Conservation (phyloP, 352 stramenopile species). For the Thalassiosira hispida region DNA sequence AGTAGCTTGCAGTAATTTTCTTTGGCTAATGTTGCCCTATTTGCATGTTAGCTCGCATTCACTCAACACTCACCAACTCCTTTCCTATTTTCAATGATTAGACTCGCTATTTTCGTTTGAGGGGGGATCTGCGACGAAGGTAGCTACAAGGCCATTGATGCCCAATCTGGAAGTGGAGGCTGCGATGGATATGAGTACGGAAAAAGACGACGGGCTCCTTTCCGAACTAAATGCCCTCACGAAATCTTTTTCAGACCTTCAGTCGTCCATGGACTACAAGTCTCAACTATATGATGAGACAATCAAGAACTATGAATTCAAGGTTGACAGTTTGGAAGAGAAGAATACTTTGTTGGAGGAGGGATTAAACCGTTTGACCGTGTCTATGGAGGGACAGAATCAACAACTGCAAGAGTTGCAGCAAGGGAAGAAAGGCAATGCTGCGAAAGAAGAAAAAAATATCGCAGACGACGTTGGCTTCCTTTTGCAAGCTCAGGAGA, state of each 20-base stretch:
- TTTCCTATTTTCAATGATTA: no score
- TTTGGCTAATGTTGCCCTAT: no score
- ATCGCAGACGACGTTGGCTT: neutral
- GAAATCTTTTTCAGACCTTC: constrained; percentile 33
- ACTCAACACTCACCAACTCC: no score
- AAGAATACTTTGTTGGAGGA: constrained; percentile 44
- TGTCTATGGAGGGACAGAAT: constrained; percentile 31
- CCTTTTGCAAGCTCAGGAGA: constrained; percentile 19
- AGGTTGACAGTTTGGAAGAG: constrained; percentile 29
- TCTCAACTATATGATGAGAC: constrained; percentile 34
- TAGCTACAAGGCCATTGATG: constrained; percentile 30
- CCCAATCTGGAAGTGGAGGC: constrained; percentile 32
- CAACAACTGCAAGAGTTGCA: constrained; percentile 23
- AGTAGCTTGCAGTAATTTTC: no score
- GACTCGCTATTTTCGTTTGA: constrained; percentile 42
- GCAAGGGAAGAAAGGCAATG: constrained; percentile 6
- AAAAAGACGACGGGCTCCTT: constrained; percentile 26
- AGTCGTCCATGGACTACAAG: constrained; percentile 38
- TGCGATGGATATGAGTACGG: neutral
- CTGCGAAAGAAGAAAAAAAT: neutral
- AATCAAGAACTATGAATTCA: constrained; percentile 27
- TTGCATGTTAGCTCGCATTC: no score
- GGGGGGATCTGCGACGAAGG: neutral
- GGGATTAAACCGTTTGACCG: constrained; percentile 28
- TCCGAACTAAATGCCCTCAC: constrained; percentile 36